These are phyloP conservation scores for Fraxinus nigra DNA, from an alignment of 305 asterid species.

Conservation along the genomic window DNA sequence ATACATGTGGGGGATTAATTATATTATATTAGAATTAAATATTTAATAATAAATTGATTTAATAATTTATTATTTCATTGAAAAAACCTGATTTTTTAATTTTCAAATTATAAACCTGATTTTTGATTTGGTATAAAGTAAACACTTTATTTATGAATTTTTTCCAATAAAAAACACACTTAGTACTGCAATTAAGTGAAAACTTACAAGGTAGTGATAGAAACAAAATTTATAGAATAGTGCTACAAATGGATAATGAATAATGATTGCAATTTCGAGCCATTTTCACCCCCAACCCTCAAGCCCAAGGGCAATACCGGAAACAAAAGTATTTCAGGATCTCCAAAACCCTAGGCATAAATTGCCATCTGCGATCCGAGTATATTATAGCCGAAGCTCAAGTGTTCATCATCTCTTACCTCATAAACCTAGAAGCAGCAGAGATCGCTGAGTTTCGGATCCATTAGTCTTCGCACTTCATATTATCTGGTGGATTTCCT, in stretches of 20 bases:
- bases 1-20: no score
- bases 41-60: no score
- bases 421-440: not conserved
- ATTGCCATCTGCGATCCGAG: not conserved
- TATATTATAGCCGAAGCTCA: not conserved
- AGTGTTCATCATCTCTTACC: not conserved
- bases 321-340: not conserved
- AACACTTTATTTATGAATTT: no score
- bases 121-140: no score
- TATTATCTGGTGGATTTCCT: not conserved
- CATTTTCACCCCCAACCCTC: not conserved
- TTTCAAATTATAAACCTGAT: no score
- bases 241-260: not conserved
- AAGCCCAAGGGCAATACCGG: not conserved
- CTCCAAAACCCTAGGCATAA: not conserved
- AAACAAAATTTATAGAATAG: not conserved
- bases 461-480: not conserved
- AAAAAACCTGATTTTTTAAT: no score
- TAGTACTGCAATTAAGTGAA: not conserved
- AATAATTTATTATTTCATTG: no score
- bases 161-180: no score
- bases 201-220: not conserved
- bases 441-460: not conserved
- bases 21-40: no score
- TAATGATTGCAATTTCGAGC: not conserved